phyloP scores from a whole-genome alignment of 768 basidiomycete genomes.

The Psilocybe cyanescens region DNA sequence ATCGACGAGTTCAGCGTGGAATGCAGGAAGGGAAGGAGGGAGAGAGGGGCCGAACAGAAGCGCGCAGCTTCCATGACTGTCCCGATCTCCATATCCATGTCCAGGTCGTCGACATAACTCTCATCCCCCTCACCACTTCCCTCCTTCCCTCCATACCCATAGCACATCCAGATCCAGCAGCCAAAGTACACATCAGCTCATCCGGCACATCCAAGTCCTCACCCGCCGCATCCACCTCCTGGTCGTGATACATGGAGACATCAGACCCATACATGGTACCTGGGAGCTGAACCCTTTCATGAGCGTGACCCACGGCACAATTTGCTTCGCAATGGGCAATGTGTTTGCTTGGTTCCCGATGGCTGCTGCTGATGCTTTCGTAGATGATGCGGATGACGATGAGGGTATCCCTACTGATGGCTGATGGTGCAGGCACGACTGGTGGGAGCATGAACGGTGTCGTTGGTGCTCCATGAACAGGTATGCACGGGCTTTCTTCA shows the following conservation, averaged over 20 bases:
- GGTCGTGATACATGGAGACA: slow-evolving; percentile 45
- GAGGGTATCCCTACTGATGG: neutral
- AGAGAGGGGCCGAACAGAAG: neutral
- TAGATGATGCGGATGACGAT: neutral
- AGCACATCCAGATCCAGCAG: slow-evolving; percentile 36
- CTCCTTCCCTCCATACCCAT: too few relatives aligned
- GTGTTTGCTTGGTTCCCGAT: slow-evolving; percentile 11
- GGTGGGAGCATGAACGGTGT: slow-evolving; percentile 11
- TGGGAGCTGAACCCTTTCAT: slow-evolving; percentile 43
- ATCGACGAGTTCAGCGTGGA: slow-evolving; percentile 37
- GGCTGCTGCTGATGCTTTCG: too few relatives aligned
- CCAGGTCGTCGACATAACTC: neutral
- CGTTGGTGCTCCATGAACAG: slow-evolving; percentile 63
- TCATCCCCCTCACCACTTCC: neutral
- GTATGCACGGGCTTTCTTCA: slow-evolving; percentile 51
- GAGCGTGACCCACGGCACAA: slow-evolving; percentile 63
- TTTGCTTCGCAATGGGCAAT: slow-evolving; percentile 51
- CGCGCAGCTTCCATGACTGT: slow-evolving; percentile 7
- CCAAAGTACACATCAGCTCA: slow-evolving; percentile 69
- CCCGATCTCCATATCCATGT: neutral
- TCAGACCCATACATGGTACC: slow-evolving; percentile 72
- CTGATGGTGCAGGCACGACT: slow-evolving; percentile 8
- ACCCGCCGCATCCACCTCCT: slow-evolving; percentile 54
- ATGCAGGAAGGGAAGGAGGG: slow-evolving; percentile 14
- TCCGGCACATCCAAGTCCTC: slow-evolving; percentile 83